Percentiles rank a stretch among this genome's conserved stretches.
Evolutionary conservation across 148 eudicot genomes (phyloP).

Genomic region (Arbutus unedo): DNA sequence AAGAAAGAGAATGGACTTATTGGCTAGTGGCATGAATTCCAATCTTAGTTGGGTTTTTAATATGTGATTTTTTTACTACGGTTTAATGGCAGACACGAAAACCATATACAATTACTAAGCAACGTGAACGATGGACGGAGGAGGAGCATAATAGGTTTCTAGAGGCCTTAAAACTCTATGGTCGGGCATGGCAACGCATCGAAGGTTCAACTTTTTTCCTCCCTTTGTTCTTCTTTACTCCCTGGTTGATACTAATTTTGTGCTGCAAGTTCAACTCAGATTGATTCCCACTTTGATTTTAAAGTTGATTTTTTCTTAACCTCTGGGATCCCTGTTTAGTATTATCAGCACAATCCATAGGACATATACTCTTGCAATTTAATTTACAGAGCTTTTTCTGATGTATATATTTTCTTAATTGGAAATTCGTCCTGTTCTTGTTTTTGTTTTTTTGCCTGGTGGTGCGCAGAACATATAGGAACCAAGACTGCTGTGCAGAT

Average conservation of each 20-base stretch:
- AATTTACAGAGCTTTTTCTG: conserved; percentile 8
- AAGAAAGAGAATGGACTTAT: not conserved
- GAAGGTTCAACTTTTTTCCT: conserved; percentile 53
- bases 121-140: conserved; percentile 97
- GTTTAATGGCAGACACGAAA: conserved; percentile 62
- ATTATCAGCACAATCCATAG: conserved; percentile 10
- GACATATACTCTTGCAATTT: conserved; percentile 18
- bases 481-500: conserved; percentile 99
- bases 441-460: conserved; percentile 31
- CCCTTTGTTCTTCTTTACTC: not conserved
- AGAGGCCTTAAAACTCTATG: conserved; percentile 94
- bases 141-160: conserved; percentile 95
- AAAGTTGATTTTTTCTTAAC: not conserved
- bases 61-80: not conserved
- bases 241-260: conserved; percentile 9
- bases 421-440: conserved; percentile 39
- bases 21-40: not conserved
- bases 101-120: conserved; percentile 97
- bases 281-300: not conserved
- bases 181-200: conserved; percentile 99
- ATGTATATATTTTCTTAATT: conserved; percentile 37
- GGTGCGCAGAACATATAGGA: conserved; percentile 84
- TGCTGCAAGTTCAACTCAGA: conserved; percentile 11
- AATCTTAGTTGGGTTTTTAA: not conserved
- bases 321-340: conserved; percentile 8